Percentiles rank a stretch among this genome's conserved stretches.
phyloP scores from a whole-genome alignment of 2,329 filamentous ascomycete species.

The Xylaria polymorpha region DNA sequence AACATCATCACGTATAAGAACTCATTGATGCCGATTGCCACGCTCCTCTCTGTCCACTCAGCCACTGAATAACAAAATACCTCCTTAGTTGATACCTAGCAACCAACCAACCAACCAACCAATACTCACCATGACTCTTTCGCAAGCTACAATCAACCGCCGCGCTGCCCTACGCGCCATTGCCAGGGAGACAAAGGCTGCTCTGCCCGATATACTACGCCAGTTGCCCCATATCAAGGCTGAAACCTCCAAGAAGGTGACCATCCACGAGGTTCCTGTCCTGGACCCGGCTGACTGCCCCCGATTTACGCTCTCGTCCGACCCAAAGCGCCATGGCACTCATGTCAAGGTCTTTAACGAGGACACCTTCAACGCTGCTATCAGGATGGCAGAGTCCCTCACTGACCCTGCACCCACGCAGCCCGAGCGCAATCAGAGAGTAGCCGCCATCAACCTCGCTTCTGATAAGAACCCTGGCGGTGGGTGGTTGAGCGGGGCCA shows the following conservation, averaged over 20 bases:
- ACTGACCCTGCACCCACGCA: not conserved
- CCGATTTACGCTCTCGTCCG: constrained; percentile 43
- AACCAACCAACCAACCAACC: no score
- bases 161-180: constrained; percentile 53
- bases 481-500: constrained; percentile 63
- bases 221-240: constrained; percentile 56
- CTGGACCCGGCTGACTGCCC: constrained; percentile 60
- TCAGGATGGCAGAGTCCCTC: constrained; percentile 51
- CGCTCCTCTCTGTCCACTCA: not conserved
- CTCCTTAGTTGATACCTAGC: not conserved
- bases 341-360: constrained; percentile 63
- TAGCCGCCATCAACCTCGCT: constrained; percentile 68
- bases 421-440: constrained; percentile 39
- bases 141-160: constrained; percentile 30
- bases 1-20: not conserved
- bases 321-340: constrained; percentile 27
- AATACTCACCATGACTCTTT: constrained; percentile 26
- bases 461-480: constrained; percentile 63
- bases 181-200: constrained; percentile 60
- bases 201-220: constrained; percentile 60
- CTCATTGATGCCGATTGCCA: not conserved
- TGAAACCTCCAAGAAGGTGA: constrained; percentile 53
- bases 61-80: not conserved
- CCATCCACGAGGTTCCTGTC: constrained; percentile 52
- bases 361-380: constrained; percentile 69